Evolutionary conservation across 2,329 filamentous ascomycete genomes (phyloP).

Genomic region (Epichloe gansuensis): DNA sequence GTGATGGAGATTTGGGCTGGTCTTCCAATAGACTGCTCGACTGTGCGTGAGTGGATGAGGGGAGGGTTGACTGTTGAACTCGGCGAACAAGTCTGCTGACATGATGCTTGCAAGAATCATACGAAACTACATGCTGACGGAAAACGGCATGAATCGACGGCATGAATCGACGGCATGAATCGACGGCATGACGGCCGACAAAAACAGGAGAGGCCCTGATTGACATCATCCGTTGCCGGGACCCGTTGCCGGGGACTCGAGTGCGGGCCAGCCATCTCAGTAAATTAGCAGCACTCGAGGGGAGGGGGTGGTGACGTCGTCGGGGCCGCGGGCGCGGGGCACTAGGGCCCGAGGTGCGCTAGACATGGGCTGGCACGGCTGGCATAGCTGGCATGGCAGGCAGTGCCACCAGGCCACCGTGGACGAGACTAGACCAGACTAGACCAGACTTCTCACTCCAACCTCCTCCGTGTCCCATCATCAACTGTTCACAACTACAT

Average conservation of each 20-base stretch:
- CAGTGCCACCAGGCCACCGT: too few relatives aligned
- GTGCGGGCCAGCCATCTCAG: not conserved
- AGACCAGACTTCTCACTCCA: not conserved
- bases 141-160: not conserved
- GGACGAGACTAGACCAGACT: too few relatives aligned
- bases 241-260: not conserved
- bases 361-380: not conserved
- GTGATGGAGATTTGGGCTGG: slow-evolving; percentile 8
- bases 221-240: not conserved
- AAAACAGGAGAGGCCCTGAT: not conserved
- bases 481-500: not conserved
- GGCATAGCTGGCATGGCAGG: too few relatives aligned
- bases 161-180: not conserved
- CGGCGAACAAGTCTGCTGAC: slow-evolving; percentile 55
- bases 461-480: not conserved
- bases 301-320: not conserved
- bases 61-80: slow-evolving; percentile 41
- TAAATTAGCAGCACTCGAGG: not conserved
- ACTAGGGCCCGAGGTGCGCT: not conserved
- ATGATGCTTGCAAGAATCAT: slow-evolving; percentile 23
- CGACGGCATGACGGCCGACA: not conserved
- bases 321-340: not conserved
- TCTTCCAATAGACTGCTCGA: slow-evolving; percentile 3
- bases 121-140: not conserved
- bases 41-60: slow-evolving; percentile 15